phyloP scores from a whole-genome alignment of 371 early-diverging fungal genomes.

The Mortierella sp. region DNA sequence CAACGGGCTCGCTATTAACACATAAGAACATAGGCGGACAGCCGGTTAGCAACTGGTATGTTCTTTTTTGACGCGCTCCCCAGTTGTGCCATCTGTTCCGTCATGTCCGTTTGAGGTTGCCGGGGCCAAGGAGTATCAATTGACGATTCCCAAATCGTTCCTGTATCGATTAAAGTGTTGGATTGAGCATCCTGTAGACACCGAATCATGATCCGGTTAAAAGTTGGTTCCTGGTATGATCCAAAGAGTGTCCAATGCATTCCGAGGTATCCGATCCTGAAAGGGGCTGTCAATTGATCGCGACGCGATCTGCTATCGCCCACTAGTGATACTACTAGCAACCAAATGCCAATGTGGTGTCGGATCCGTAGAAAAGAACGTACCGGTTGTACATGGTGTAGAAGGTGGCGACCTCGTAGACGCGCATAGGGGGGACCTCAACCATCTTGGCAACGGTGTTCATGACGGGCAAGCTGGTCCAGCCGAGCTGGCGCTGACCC shows the following conservation, averaged over 20 bases:
- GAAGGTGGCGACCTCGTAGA: constrained; percentile 99
- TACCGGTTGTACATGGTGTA: constrained; percentile 99
- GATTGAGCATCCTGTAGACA: not conserved
- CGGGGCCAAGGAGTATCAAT: too few relatives aligned
- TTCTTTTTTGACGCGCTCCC: not conserved
- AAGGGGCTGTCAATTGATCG: not conserved
- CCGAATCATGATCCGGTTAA: not conserved
- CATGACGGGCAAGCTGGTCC: constrained; percentile 95
- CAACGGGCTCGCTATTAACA: constrained; percentile 87
- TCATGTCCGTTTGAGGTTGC: not conserved
- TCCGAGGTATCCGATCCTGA: not conserved
- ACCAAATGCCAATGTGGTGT: not conserved
- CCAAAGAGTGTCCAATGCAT: not conserved
- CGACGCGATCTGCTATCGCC: constrained; percentile 6
- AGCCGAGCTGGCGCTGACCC: constrained; percentile 96
- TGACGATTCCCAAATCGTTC: not conserved
- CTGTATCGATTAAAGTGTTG: not conserved
- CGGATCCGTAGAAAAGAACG: too few relatives aligned
- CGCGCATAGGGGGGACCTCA: constrained; percentile 98
- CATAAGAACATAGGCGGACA: too few relatives aligned
- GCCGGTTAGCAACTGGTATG: not conserved
- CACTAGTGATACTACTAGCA: not conserved
- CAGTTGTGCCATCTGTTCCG: too few relatives aligned
- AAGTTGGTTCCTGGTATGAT: not conserved
- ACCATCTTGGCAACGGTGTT: constrained; percentile 95